Evolutionary conservation across 345 rosid species (phyloP), one percentile per base, ranked within the genome.

Genomic region (Eucalyptus globulus): DNA sequence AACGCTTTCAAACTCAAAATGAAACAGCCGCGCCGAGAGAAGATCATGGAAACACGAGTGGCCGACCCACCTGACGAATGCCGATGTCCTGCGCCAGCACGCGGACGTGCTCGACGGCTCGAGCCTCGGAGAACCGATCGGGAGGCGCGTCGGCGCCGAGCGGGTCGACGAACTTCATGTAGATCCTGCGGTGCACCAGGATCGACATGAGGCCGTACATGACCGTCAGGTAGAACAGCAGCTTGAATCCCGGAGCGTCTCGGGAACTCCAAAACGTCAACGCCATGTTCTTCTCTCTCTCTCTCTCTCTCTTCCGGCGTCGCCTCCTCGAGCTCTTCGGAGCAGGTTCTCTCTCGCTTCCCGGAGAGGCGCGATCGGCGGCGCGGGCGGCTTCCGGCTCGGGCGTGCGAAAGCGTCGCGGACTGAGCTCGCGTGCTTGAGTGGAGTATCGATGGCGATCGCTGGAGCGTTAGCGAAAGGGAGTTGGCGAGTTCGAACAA

Each of bases 121-220:
- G 93, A 51, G 96, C 99, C 92, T 95, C 98, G 85, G 99, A 96
- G 93, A 98, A 98, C 7, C 97, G 98, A 92, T 97, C 96, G n/a
- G 92, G 94, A 54, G 99, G 97, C 8, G 99, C 98, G 92, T 96
- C 95, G 49, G 88, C n/a, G 24, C 90, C 96, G 49, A 98, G 97
- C 27, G 98, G 98, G 88, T 91, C 85, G 49, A 98, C 88, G 86
- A 94, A 92, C 92, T 93, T 95, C 94, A 92, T 94, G 93, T 97
- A 93, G 58, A 97, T 67, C 29, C 93, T 88, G 81, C 90, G 94
- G 94, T 97, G 94, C 86, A 87, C 96, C 47, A 95, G 87, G 11
- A 92, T 72, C 86, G 97, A 90, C 97, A 96, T 95, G 90, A 96
- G 65, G 87, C 93, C 95, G 90, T 95, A 98, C 92, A 96, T 89